Conservation (phyloP, 805 yeast genomes). For the Blastobotrys robertii region DNA sequence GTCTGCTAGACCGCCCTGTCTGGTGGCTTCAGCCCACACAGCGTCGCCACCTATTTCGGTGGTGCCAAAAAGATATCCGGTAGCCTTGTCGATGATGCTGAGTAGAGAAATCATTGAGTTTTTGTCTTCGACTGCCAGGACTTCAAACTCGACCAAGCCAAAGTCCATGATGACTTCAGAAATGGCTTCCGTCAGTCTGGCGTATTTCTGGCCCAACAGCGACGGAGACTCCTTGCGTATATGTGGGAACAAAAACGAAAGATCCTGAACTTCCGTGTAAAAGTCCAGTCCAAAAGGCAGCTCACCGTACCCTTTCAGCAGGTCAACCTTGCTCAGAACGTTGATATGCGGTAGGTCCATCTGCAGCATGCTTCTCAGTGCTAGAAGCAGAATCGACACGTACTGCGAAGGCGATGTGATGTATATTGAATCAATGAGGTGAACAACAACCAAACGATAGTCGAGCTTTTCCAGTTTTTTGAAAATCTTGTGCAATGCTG, state of each 20-base stretch:
- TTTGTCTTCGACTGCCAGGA: slow-evolving; percentile 83
- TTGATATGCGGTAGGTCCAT: slow-evolving; percentile 88
- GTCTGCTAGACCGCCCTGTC: slow-evolving; percentile 50
- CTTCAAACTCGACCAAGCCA: slow-evolving; percentile 80
- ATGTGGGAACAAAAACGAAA: slow-evolving; percentile 55
- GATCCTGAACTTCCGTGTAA: slow-evolving; percentile 88
- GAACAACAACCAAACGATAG: slow-evolving; percentile 62
- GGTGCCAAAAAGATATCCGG: slow-evolving; percentile 87
- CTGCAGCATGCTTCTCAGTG: slow-evolving; percentile 87
- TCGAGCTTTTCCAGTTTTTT: slow-evolving; percentile 53
- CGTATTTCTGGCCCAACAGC: slow-evolving; percentile 48
- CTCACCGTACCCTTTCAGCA: slow-evolving; percentile 64
- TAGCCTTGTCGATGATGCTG: slow-evolving; percentile 75
- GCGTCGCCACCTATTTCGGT: slow-evolving; percentile 96
- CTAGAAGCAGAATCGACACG: slow-evolving; percentile 66
- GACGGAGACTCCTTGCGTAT: slow-evolving; percentile 66
- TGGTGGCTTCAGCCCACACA: slow-evolving; percentile 91
- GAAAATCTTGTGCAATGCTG: slow-evolving; percentile 61
- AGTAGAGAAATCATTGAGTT: slow-evolving; percentile 80
- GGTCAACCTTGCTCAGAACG: slow-evolving; percentile 85
- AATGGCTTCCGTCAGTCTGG: slow-evolving; percentile 61
- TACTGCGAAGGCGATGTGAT: slow-evolving; percentile 84
- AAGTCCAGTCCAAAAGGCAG: slow-evolving; percentile 71
- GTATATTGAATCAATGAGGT: slow-evolving; percentile 73
- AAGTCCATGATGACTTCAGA: slow-evolving; percentile 82